These are phyloP conservation scores for Metarhizium sp. DNA, from an alignment of 2,329 filamentous ascomycete species.

Conservation along the genomic window DNA sequence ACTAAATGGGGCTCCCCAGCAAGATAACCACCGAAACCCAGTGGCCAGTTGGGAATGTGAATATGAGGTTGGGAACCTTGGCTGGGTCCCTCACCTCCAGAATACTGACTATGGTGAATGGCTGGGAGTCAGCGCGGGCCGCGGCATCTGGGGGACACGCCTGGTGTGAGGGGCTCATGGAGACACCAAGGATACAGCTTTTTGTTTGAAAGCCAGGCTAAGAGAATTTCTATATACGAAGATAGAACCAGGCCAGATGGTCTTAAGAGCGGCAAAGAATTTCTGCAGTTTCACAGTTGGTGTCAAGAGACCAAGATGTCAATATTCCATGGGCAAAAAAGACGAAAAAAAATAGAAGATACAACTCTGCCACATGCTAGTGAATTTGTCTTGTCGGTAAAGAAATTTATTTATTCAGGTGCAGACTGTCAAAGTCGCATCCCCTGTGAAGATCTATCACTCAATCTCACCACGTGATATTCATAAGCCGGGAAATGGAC, in stretches of 20 bases:
- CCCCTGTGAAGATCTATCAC: too few relatives aligned
- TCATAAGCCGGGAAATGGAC: too few relatives aligned
- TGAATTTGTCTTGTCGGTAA: neutral
- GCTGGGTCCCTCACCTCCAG: constrained; percentile 68
- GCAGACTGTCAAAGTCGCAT: neutral
- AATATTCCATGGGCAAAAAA: neutral
- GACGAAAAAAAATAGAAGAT: neutral
- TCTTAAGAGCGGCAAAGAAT: neutral
- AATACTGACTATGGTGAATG: constrained; percentile 68
- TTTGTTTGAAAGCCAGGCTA: neutral
- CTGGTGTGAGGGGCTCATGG: constrained; percentile 17
- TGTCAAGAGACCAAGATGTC: neutral
- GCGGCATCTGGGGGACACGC: constrained; percentile 71
- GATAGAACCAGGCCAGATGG: neutral
- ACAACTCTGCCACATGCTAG: neutral
- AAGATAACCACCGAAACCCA: constrained; percentile 55
- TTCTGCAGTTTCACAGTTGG: neutral
- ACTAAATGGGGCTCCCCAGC: constrained; percentile 38
- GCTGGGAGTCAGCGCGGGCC: constrained; percentile 72
- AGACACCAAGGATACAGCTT: neutral
- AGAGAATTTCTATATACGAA: neutral
- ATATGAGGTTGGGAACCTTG: constrained; percentile 77
- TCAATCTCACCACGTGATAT: too few relatives aligned
- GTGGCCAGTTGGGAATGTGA: constrained; percentile 77
- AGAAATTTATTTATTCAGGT: neutral